Evolutionary conservation across 768 basidiomycete species (phyloP).

Genomic region (Macrolepiota albuminosa): DNA sequence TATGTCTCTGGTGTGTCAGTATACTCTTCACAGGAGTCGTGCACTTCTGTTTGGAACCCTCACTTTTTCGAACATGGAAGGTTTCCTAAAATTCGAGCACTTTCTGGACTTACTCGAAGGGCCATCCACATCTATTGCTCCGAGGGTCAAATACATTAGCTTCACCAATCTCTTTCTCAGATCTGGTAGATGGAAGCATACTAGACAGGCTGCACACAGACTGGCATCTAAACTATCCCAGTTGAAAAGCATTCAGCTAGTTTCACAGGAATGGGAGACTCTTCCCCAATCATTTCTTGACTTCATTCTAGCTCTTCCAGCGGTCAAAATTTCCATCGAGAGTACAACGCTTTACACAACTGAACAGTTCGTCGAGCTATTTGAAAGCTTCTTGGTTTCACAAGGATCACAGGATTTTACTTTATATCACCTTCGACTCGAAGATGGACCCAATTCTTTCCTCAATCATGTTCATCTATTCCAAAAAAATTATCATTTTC

Average conservation of each 20-base stretch:
- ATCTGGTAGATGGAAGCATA: not conserved
- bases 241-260: not conserved
- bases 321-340: not conserved
- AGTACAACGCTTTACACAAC: not conserved
- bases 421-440: not conserved
- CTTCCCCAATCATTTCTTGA: not conserved
- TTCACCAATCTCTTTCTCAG: not conserved
- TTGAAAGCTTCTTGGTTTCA: not conserved
- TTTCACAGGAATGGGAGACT: not conserved
- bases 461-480: not conserved
- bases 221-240: not conserved
- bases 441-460: not conserved
- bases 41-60: not conserved
- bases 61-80: not conserved
- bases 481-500: not conserved
- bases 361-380: not conserved
- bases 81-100: not conserved
- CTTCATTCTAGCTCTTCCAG: not conserved
- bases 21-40: not conserved
- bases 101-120: conserved; percentile 1
- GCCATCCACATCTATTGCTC: not conserved
- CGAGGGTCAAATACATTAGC: not conserved
- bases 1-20: not conserved
- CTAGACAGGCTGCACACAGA: not conserved
- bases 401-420: not conserved